phyloP scores from a whole-genome alignment of 2,329 filamentous ascomycete species.

The Dactylellina parvicollis region DNA sequence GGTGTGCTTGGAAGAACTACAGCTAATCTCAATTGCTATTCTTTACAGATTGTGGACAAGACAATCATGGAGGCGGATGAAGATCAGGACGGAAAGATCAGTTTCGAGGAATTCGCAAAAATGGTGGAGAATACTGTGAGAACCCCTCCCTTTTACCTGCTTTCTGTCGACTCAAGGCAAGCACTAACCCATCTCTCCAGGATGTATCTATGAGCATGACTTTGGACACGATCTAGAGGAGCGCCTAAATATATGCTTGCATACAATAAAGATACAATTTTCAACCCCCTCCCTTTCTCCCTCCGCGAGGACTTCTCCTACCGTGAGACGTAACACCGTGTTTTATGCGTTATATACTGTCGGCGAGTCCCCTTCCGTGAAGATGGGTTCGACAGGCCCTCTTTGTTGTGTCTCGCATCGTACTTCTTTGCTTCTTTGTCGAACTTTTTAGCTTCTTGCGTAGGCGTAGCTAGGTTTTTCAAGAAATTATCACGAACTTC shows the following conservation, averaged over 20 bases:
- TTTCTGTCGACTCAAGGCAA: background rate
- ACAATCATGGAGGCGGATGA: slow-evolving; percentile 99
- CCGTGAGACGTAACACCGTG: background rate
- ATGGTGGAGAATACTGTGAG: slow-evolving; percentile 94
- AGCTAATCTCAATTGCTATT: slow-evolving; percentile 20
- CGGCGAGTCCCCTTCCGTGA: background rate
- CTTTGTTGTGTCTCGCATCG: no score
- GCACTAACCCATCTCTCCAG: slow-evolving; percentile 23
- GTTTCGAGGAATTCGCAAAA: slow-evolving; percentile 97
- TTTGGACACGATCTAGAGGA: slow-evolving; percentile 65
- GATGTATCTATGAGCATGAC: slow-evolving; percentile 80
- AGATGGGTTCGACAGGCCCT: no score
- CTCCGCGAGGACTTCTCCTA: background rate
- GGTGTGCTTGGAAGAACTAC: background rate
- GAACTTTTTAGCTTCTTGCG: slow-evolving; percentile 30
- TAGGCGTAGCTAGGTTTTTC: slow-evolving; percentile 51
- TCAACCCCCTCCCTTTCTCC: background rate
- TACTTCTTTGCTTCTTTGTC: slow-evolving; percentile 8
- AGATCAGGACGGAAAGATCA: slow-evolving; percentile 96
- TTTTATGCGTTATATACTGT: no score
- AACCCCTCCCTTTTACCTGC: slow-evolving; percentile 60
- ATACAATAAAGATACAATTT: background rate
- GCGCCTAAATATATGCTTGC: background rate
- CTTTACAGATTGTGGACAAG: slow-evolving; percentile 86
- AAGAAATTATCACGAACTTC: slow-evolving; percentile 40